Evolutionary conservation across 1,139 yeast species (phyloP).

Genomic region (Meyerozyma athensensis): DNA sequence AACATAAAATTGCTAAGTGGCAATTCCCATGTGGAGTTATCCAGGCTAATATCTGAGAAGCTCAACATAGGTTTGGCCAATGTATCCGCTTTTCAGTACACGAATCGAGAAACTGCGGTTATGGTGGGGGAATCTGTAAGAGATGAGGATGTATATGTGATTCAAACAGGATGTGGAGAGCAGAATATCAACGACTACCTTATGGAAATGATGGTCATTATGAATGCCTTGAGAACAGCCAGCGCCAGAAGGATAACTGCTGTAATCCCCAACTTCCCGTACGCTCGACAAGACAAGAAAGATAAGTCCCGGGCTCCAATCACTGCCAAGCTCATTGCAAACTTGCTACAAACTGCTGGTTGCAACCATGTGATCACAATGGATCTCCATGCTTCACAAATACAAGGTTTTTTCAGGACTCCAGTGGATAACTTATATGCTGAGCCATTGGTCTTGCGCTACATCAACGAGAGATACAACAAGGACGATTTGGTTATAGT

Average conservation of each 20-base stretch:
- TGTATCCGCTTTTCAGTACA: conserved; percentile 23
- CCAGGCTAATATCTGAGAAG: conserved; percentile 12
- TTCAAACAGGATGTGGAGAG: conserved; percentile 69
- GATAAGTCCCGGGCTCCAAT: conserved; percentile 81
- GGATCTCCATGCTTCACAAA: conserved; percentile 83
- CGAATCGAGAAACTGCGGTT: conserved; percentile 22
- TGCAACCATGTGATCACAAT: conserved; percentile 77
- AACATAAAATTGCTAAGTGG: conserved; percentile 14
- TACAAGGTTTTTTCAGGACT: conserved; percentile 76
- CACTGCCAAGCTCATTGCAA: conserved; percentile 75
- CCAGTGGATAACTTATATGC: conserved; percentile 83
- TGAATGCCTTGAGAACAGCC: conserved; percentile 74
- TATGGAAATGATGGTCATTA: conserved; percentile 66
- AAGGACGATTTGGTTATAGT: conserved; percentile 55
- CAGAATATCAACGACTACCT: conserved; percentile 55
- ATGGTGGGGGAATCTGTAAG: conserved; percentile 67
- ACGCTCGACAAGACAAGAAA: conserved; percentile 80
- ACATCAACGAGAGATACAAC: conserved; percentile 52
- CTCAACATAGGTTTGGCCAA: conserved; percentile 12
- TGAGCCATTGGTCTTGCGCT: conserved; percentile 69
- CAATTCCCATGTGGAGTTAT: conserved; percentile 13
- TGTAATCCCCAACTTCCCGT: conserved; percentile 75
- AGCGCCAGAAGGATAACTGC: conserved; percentile 78
- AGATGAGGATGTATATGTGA: conserved; percentile 72
- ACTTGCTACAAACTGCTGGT: conserved; percentile 72